phyloP scores from a whole-genome alignment of 148 eudicot species.

The Mesembryanthemum crystallinum region DNA sequence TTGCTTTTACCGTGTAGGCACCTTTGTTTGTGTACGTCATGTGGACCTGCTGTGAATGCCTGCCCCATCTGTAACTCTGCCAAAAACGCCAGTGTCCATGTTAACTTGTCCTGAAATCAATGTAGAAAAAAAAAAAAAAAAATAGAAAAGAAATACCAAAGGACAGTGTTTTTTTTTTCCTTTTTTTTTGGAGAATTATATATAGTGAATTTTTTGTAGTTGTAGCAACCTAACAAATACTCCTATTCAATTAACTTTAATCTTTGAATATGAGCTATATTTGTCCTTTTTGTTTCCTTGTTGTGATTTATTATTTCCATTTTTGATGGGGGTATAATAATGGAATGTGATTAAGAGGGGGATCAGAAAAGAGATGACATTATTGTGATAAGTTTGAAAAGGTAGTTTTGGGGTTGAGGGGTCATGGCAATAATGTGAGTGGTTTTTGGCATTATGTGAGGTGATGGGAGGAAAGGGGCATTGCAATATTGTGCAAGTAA shows the following conservation, averaged over 20 bases:
- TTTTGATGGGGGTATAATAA: not conserved
- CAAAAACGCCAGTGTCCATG: constrained; percentile 63
- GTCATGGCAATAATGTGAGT: constrained; percentile 1
- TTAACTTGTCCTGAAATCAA: constrained; percentile 47
- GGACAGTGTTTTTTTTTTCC: not conserved
- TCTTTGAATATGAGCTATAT: not conserved
- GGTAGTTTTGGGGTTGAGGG: not conserved
- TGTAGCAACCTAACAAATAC: constrained; percentile 7
- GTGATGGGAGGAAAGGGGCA: too few relatives aligned
- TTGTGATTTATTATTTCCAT: not conserved
- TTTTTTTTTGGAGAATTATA: not conserved
- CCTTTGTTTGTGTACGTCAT: constrained; percentile 67
- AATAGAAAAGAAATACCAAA: not conserved
- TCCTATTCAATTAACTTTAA: not conserved
- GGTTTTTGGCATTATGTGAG: not conserved
- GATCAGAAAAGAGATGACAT: not conserved
- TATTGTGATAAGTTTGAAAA: not conserved
- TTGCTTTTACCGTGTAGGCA: constrained; percentile 85
- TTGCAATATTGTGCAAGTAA: too few relatives aligned
- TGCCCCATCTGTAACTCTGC: constrained; percentile 70
- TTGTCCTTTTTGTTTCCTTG: not conserved
- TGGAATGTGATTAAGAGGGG: not conserved
- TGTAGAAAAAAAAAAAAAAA: not conserved
- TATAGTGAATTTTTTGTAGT: not conserved
- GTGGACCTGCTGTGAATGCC: constrained; percentile 55